phyloP scores from a whole-genome alignment of 192 early-diverging fungal species.

The Geosiphon pyriformis region DNA sequence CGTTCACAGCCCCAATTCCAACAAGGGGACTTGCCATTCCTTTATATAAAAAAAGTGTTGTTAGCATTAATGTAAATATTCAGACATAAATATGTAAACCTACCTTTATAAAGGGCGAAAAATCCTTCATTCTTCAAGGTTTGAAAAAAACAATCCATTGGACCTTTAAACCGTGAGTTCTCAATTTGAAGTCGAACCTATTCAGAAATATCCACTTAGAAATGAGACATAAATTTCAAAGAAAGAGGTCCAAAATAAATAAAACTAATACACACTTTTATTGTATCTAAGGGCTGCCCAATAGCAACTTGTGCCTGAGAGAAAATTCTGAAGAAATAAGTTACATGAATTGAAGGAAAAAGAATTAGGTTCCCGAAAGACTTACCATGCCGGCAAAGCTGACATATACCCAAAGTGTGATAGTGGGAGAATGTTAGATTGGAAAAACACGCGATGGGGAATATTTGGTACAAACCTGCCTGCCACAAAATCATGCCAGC shows the following conservation, averaged over 20 bases:
- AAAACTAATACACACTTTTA: conserved; percentile 51
- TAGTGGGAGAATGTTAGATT: background rate
- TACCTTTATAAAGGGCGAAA: conserved; percentile 75
- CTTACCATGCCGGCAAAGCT: conserved; percentile 25
- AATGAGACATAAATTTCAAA: background rate
- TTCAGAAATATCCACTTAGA: conserved; percentile 2
- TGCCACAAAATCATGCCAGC: conserved; percentile 24
- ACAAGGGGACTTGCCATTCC: conserved; percentile 76
- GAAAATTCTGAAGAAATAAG: background rate
- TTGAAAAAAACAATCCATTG: conserved; percentile 74
- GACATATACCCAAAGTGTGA: background rate
- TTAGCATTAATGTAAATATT: background rate
- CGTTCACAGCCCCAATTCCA: conserved; percentile 82
- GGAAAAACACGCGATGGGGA: background rate
- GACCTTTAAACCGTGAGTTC: conserved; percentile 56
- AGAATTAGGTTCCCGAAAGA: background rate
- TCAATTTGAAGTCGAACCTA: conserved; percentile 71
- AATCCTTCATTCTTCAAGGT: conserved; percentile 78
- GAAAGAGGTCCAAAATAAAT: conserved; percentile 25
- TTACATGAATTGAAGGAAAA: background rate
- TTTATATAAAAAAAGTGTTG: conserved; percentile 17
- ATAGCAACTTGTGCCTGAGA: conserved; percentile 38
- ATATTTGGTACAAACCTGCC: conserved; percentile 10
- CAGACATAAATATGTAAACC: background rate
- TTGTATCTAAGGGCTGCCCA: conserved; percentile 85